Percentiles rank a stretch among this genome's conserved stretches.
Evolutionary conservation across 257 asterid genomes (phyloP).

Genomic region (Misopates orontium): DNA sequence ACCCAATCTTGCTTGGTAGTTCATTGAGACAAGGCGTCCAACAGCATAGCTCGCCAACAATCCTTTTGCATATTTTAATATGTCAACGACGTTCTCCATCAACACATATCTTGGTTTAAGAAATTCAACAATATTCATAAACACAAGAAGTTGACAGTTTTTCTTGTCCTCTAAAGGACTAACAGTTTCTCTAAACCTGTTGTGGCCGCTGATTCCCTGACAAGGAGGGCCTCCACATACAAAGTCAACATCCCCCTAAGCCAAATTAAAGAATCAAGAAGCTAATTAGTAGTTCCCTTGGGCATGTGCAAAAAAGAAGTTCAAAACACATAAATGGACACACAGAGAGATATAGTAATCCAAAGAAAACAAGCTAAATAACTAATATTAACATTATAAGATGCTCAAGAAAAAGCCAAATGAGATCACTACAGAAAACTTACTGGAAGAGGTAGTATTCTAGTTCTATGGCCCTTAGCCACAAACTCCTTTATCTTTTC

Average conservation of each 20-base stretch:
- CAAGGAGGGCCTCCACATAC: conserved; percentile 66
- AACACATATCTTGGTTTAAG: conserved; percentile 40
- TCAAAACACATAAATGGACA: too few species aligned
- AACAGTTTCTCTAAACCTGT: conserved; percentile 35
- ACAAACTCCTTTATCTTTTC: conserved; percentile 44
- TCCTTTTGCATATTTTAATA: conserved; percentile 39
- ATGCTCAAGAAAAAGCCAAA: background rate
- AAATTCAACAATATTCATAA: conserved; percentile 43
- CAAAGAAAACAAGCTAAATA: background rate
- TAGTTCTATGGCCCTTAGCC: conserved; percentile 26
- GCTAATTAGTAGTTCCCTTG: background rate
- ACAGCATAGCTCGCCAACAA: conserved; percentile 41
- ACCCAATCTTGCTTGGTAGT: conserved; percentile 48
- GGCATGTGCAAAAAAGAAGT: background rate
- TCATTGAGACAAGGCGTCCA: conserved; percentile 41
- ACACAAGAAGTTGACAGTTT: conserved; percentile 43
- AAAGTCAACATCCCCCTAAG: conserved; percentile 49
- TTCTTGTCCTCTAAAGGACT: conserved; percentile 46
- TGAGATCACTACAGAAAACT: conserved; percentile 25
- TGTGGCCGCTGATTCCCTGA: conserved; percentile 59
- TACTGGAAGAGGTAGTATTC: conserved; percentile 47
- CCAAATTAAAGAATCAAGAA: background rate
- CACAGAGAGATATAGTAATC: background rate
- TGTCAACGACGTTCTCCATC: conserved; percentile 55
- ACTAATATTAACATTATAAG: background rate